Base-by-base conservation (phyloP, 768 basidiomycete genomes). In the Epithele typhae region DNA sequence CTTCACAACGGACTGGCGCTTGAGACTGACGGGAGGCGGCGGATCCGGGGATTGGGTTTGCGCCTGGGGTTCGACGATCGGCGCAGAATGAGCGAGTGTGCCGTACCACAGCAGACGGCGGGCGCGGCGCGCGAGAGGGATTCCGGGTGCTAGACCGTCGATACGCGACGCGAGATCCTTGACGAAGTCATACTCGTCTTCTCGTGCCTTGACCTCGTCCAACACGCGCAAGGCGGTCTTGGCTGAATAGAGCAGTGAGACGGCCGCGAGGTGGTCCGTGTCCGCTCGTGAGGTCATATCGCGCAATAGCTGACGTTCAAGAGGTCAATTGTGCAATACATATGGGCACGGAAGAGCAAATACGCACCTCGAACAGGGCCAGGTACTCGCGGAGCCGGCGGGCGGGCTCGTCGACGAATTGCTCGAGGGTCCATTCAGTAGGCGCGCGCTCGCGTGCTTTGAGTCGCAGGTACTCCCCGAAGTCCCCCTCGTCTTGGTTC, bases 381-480 rank as follows among this genome's bases (percentile, higher is more conserved):
- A 84, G 81, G 59, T 92, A 93, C 49, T 75, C 76, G 18, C 76
- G 79, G 5, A 95, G 63, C 42, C 89, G 65, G 43, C 82, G 77
- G 15, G 87, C 77, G 8, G 93, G 92, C 59, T 92, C 85, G 46
- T 82, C 71, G 44, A 95, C 62, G 48, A 89, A 77, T 45, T 71
- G 73, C 43, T 82, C 76, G 33, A 96, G 67, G 24, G 68, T 75
- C 81, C 86, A 82, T 1, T 78, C 75, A 24, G 69, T 73, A 47
- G 82, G 78, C 23, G 76, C 78, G 27, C 14, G 27, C 7, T 7
- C 27, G 8, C 7, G 7, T 14, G 27, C 7, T 8, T n/a, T 81
- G 42, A 96, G 70, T 51, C 75, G 65, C 7, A 94, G 73, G 60
- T 93, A 96, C 63, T 92, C 89, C 1, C 87, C 88, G 64, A 96